Percentiles rank a stretch among this genome's conserved stretches.
Conservation (phyloP, 2,329 filamentous ascomycete species). For the Endothia cerciana region DNA sequence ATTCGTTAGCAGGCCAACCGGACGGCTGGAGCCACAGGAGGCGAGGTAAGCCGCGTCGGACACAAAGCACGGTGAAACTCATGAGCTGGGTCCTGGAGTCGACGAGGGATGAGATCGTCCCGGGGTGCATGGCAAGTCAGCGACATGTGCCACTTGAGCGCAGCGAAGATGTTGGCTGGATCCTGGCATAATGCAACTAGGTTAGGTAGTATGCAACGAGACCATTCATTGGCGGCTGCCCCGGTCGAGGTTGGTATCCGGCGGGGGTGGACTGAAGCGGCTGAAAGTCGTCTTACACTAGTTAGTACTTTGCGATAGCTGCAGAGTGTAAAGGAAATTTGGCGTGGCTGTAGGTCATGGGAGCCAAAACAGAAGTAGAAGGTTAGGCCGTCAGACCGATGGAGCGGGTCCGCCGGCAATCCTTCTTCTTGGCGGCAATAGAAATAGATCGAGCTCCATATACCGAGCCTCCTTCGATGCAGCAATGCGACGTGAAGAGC, state of each 20-base stretch:
- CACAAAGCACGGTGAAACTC: conserved; percentile 22
- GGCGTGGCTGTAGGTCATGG: not conserved
- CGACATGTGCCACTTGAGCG: conserved; percentile 23
- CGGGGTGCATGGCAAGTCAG: conserved; percentile 9
- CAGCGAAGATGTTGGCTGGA: conserved; percentile 25
- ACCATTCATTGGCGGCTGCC: conserved; percentile 13
- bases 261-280: conserved; percentile 9
- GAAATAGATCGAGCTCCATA: conserved; percentile 5
- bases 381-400: conserved; percentile 7
- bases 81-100: conserved; percentile 9
- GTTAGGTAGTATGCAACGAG: conserved; percentile 16
- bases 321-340: conserved; percentile 15
- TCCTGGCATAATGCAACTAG: conserved; percentile 17
- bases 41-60: conserved; percentile 22
- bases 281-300: conserved; percentile 11
- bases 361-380: not conserved
- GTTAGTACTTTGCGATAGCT: conserved; percentile 12
- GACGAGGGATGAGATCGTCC: conserved; percentile 12
- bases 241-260: conserved; percentile 17
- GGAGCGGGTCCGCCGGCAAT: conserved; percentile 1
- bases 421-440: not conserved
- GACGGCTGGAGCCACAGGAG: conserved; percentile 14
- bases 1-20: conserved; percentile 22
- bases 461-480: not conserved
- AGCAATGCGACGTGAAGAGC: not conserved